Percentiles rank a stretch among this genome's conserved stretches.
phyloP scores from a whole-genome alignment of 1,284 basidiomycete species.

The Microstroma glucosiphilum region DNA sequence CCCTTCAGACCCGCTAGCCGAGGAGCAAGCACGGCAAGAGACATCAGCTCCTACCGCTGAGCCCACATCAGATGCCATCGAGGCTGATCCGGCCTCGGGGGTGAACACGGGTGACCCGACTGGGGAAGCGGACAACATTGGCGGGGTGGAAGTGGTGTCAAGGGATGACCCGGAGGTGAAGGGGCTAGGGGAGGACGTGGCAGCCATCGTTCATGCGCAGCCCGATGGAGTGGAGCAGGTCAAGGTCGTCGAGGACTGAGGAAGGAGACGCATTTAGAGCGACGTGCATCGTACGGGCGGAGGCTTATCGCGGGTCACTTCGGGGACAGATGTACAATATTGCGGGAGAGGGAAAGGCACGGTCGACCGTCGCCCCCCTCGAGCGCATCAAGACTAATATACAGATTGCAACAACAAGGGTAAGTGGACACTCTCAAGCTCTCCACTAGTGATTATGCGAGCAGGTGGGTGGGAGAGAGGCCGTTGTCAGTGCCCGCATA shows the following conservation, averaged over 20 bases:
- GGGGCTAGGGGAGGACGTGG: conserved; percentile 1
- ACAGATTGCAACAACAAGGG: no score
- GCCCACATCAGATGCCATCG: neutral
- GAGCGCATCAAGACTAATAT: no score
- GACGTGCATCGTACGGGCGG: no score
- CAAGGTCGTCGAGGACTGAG: conserved; percentile 5
- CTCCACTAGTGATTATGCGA: neutral
- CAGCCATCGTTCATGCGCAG: conserved; percentile 1
- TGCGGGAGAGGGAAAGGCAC: neutral
- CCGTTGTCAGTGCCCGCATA: no score
- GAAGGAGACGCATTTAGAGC: no score
- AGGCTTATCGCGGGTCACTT: no score
- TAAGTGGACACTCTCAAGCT: neutral
- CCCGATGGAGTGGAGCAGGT: conserved; percentile 3
- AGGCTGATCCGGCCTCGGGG: neutral
- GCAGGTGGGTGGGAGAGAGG: no score
- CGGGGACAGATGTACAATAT: neutral
- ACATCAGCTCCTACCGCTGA: neutral
- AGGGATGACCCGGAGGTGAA: neutral
- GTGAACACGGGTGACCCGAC: neutral
- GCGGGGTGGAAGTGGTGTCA: neutral
- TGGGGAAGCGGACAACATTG: neutral
- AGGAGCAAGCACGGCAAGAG: neutral
- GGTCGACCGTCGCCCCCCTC: no score
- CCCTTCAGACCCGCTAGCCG: neutral